Conservation (phyloP, 2,329 filamentous ascomycete species). For the Arthrocladium fulminans region DNA sequence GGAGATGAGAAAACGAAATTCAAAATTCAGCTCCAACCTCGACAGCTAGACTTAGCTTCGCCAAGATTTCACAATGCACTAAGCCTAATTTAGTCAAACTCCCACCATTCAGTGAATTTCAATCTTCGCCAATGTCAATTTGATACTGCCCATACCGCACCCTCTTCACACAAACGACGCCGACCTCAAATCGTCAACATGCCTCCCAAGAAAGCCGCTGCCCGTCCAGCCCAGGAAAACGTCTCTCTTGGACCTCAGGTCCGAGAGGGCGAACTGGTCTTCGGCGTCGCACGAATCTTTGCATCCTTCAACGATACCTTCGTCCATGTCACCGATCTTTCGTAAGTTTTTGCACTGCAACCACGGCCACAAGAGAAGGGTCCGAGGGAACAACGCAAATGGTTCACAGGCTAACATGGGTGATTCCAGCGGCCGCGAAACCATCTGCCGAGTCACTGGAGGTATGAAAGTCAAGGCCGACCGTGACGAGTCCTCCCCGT, state of each 20-base stretch:
- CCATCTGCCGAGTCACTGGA: constrained; percentile 98
- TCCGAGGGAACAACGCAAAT: constrained; percentile 20
- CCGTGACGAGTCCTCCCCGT: constrained; percentile 98
- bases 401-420: constrained; percentile 55
- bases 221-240: constrained; percentile 81
- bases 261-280: constrained; percentile 95
- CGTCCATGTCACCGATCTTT: constrained; percentile 99
- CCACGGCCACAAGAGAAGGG: constrained; percentile 25
- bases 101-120: constrained; percentile 1
- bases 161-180: constrained; percentile 4
- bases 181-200: constrained; percentile 52
- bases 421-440: constrained; percentile 93
- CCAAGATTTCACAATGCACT: constrained; percentile 4
- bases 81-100: neutral
- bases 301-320: constrained; percentile 90
- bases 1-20: no score
- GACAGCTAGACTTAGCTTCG: neutral
- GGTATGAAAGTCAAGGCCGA: constrained; percentile 99
- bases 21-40: neutral
- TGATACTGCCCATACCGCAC: constrained; percentile 4
- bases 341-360: constrained; percentile 48
- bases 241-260: constrained; percentile 95
- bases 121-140: neutral
- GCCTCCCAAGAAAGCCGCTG: constrained; percentile 85
- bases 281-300: constrained; percentile 96